These are phyloP conservation scores for Fistulifera pelliculosa DNA, from an alignment of 108 stramenopile species.

Conservation along the genomic window DNA sequence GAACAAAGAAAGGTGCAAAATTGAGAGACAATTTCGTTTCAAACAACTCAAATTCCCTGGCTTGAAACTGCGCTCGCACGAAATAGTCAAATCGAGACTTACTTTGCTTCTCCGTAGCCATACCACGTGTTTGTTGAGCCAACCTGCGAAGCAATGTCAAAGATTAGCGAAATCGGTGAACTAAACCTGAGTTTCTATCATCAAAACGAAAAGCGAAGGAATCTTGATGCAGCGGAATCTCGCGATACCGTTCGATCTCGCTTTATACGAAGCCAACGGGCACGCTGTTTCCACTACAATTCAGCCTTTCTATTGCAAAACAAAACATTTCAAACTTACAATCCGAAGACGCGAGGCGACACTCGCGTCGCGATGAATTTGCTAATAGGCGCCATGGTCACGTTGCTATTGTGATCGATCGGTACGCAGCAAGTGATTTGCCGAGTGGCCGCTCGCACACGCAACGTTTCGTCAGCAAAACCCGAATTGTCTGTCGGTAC, in stretches of 20 bases:
- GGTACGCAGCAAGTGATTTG: too few relatives aligned
- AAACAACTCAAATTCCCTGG: not conserved
- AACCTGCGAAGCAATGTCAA: not conserved
- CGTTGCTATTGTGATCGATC: too few relatives aligned
- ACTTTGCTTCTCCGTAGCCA: slow-evolving; percentile 90
- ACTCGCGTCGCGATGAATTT: slow-evolving; percentile 4
- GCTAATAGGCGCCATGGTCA: too few relatives aligned
- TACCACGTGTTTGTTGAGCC: slow-evolving; percentile 57
- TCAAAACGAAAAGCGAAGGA: not conserved
- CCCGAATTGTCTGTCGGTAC: too few relatives aligned
- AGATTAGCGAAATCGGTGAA: not conserved
- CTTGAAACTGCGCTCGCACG: not conserved
- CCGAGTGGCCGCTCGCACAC: too few relatives aligned
- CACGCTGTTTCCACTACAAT: not conserved
- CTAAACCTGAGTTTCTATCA: not conserved
- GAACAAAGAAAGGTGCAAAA: slow-evolving; percentile 7
- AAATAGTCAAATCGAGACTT: slow-evolving; percentile 12
- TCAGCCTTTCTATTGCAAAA: too few relatives aligned
- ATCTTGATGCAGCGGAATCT: not conserved
- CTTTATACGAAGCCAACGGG: not conserved
- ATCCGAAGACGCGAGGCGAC: slow-evolving; percentile 2
- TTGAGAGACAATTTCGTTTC: not conserved
- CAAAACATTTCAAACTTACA: not conserved
- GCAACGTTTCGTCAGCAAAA: too few relatives aligned
- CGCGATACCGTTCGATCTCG: not conserved